These are phyloP conservation scores for Ogataea naganishii DNA, from an alignment of 805 yeast genomes.

Conservation along the genomic window DNA sequence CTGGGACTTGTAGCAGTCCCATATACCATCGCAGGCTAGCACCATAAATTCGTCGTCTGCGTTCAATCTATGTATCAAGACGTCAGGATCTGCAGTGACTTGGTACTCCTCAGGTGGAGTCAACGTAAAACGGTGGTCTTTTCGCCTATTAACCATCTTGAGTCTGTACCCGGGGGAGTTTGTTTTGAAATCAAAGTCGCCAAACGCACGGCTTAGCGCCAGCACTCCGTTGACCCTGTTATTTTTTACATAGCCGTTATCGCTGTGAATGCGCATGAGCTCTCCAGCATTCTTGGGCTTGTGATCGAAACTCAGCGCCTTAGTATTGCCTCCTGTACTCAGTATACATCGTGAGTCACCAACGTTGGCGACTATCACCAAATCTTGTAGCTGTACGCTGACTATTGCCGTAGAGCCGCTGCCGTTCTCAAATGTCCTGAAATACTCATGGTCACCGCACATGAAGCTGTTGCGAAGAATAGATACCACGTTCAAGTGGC, in stretches of 20 bases:
- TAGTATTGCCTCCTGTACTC: constrained; percentile 43
- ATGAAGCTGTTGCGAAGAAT: constrained; percentile 38
- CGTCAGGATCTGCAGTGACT: constrained; percentile 75
- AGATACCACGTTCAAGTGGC: too few species aligned
- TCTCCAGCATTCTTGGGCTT: constrained; percentile 54
- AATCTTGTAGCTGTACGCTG: constrained; percentile 32
- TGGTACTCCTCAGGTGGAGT: constrained; percentile 63
- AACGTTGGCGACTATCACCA: constrained; percentile 52
- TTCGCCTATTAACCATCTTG: constrained; percentile 8
- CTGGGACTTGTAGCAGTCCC: constrained; percentile 62
- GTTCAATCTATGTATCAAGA: constrained; percentile 43
- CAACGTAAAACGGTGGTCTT: constrained; percentile 21
- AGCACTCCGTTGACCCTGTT: constrained; percentile 53
- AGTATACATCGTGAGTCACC: constrained; percentile 71
- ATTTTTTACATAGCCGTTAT: constrained; percentile 53
- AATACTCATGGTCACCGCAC: constrained; percentile 35
- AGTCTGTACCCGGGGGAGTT: constrained; percentile 18
- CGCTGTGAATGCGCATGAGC: constrained; percentile 45
- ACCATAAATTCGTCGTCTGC: constrained; percentile 56
- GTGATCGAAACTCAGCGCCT: constrained; percentile 59
- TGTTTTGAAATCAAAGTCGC: constrained; percentile 53
- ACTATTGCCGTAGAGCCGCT: constrained; percentile 50
- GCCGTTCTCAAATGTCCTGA: constrained; percentile 25
- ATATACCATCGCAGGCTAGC: constrained; percentile 77
- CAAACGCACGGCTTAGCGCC: constrained; percentile 52